Conservation (phyloP, 371 early-diverging fungal species). For the Batkoa obscura region DNA sequence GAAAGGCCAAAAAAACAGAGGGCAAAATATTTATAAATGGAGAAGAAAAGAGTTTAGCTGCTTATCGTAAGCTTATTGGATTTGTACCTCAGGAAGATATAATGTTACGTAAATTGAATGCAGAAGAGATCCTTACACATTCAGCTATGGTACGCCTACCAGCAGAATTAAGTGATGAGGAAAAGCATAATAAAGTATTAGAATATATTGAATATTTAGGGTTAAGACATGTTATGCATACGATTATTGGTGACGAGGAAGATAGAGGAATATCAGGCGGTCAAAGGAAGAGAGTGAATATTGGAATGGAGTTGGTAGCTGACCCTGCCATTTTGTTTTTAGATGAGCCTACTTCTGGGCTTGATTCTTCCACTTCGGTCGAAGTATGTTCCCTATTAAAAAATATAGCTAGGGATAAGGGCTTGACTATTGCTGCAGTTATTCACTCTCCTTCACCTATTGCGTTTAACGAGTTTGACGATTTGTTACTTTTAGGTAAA, state of each 20-base stretch:
- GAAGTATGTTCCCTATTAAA: conserved; percentile 38
- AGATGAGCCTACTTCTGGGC: conserved; percentile 86
- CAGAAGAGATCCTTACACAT: conserved; percentile 28
- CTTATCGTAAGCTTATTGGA: conserved; percentile 44
- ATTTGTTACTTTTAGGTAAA: conserved; percentile 38
- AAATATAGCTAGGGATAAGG: conserved; percentile 29
- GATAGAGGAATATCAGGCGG: conserved; percentile 65
- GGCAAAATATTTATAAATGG: conserved; percentile 43
- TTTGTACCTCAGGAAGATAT: conserved; percentile 48
- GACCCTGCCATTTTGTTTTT: conserved; percentile 77
- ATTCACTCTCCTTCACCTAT: conserved; percentile 56
- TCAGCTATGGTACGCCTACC: conserved; percentile 52
- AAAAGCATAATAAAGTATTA: conserved; percentile 28
- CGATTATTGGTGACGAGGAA: conserved; percentile 39
- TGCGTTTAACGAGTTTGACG: conserved; percentile 40
- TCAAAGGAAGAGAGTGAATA: conserved; percentile 68
- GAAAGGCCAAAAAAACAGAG: conserved; percentile 32
- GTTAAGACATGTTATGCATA: conserved; percentile 34
- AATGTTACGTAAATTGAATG: conserved; percentile 40
- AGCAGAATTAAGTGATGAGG: conserved; percentile 15
- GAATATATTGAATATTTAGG: conserved; percentile 38
- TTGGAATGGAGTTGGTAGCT: conserved; percentile 66
- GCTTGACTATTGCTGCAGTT: conserved; percentile 42
- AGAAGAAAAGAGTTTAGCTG: conserved; percentile 23
- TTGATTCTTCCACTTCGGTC: conserved; percentile 49